phyloP scores from a whole-genome alignment of 352 stramenopile species.

The Phytophthora macrochlamydospora region DNA sequence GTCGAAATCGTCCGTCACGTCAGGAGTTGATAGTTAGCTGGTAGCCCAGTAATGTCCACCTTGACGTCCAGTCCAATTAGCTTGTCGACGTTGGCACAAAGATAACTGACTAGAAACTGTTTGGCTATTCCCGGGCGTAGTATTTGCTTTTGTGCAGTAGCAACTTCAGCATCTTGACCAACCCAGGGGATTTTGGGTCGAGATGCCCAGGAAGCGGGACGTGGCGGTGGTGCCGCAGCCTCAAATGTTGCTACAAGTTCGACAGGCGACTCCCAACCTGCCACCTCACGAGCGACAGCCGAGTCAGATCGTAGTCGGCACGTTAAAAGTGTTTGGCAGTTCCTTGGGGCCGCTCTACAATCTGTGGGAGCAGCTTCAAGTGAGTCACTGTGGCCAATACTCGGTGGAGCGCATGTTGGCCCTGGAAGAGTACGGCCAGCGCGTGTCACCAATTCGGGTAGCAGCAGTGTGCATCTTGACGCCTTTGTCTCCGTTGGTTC shows the following conservation, averaged over 20 bases:
- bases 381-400: slow-evolving; percentile 44
- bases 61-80: no score
- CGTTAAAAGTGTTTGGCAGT: slow-evolving; percentile 22
- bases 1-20: background rate
- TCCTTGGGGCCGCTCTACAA: slow-evolving; percentile 24
- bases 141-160: no score
- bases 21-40: background rate
- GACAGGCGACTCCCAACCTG: background rate
- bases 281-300: slow-evolving; percentile 18
- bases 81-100: no score
- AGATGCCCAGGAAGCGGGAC: slow-evolving; percentile 23
- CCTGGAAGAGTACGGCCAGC: slow-evolving; percentile 38
- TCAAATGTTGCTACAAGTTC: background rate
- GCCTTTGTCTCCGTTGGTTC: slow-evolving; percentile 23
- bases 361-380: slow-evolving; percentile 35
- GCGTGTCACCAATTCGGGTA: slow-evolving; percentile 21
- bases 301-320: slow-evolving; percentile 20
- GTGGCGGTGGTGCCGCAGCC: slow-evolving; percentile 19
- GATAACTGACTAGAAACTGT: no score
- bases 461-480: slow-evolving; percentile 34
- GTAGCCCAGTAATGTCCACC: background rate
- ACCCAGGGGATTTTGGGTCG: background rate
- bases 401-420: slow-evolving; percentile 41
- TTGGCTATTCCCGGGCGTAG: no score
- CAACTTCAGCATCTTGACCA: background rate